Percentiles rank a stretch among this genome's conserved stretches.
Conservation (phyloP, 2,329 filamentous ascomycete genomes). For the Pseudocercospora musae region DNA sequence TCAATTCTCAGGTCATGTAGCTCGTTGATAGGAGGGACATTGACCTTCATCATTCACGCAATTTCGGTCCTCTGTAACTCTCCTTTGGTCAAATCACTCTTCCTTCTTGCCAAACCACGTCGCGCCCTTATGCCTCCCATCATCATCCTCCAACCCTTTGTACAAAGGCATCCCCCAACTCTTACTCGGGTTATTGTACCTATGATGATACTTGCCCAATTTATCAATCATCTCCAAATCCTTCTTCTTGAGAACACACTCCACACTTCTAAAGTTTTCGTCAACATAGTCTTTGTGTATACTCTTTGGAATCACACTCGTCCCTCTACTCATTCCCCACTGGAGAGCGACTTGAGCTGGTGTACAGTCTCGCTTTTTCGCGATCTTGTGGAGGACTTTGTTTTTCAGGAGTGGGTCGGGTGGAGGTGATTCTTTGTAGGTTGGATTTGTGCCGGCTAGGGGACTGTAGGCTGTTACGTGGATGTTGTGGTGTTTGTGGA, state of each 20-base stretch:
- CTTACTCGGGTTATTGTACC: slow-evolving; percentile 28
- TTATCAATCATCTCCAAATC: slow-evolving; percentile 39
- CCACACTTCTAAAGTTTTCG: slow-evolving; percentile 33
- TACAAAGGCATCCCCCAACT: slow-evolving; percentile 38
- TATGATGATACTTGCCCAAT: slow-evolving; percentile 29
- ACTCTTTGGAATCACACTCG: slow-evolving; percentile 51
- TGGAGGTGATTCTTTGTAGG: slow-evolving; percentile 34
- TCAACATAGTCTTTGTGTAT: slow-evolving; percentile 38
- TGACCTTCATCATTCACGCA: neutral
- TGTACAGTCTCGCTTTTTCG: slow-evolving; percentile 60
- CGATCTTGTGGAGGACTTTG: slow-evolving; percentile 60
- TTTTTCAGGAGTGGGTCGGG: slow-evolving; percentile 48
- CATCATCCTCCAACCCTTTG: slow-evolving; percentile 41
- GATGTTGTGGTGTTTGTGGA: slow-evolving; percentile 25
- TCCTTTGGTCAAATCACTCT: neutral
- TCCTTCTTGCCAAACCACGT: slow-evolving; percentile 10
- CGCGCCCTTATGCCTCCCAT: slow-evolving; percentile 26
- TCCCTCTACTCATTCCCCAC: slow-evolving; percentile 55
- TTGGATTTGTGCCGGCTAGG: slow-evolving; percentile 39
- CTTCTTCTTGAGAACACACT: slow-evolving; percentile 38
- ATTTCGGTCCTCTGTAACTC: neutral
- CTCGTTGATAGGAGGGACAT: too few relatives aligned
- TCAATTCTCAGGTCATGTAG: too few relatives aligned
- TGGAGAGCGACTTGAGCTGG: slow-evolving; percentile 54
- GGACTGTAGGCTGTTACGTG: slow-evolving; percentile 32